These are phyloP conservation scores for Mediolabrus comicus DNA, from an alignment of 108 stramenopile genomes.

Conservation along the genomic window DNA sequence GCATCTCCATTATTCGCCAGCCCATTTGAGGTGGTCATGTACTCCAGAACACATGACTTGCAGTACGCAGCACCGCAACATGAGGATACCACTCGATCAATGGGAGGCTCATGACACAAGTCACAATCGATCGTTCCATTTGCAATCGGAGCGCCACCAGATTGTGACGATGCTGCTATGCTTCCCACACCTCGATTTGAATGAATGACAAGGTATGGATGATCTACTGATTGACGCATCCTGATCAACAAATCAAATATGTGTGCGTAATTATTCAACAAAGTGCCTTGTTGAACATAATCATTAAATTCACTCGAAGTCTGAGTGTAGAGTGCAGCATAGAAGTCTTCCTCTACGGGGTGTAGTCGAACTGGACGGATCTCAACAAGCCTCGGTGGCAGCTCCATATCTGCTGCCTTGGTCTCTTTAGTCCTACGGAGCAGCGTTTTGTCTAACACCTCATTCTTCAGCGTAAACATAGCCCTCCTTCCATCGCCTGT, in stretches of 20 bases:
- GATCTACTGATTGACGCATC: conserved; percentile 97
- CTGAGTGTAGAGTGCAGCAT: conserved; percentile 93
- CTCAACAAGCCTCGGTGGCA: conserved; percentile 89
- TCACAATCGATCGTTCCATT: conserved; percentile 76
- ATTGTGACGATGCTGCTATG: not conserved
- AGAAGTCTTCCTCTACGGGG: conserved; percentile 96
- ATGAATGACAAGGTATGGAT: conserved; percentile 94
- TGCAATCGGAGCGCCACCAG: conserved; percentile 44
- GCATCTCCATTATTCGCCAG: conserved; percentile 21
- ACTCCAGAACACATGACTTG: conserved; percentile 77
- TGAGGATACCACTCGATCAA: conserved; percentile 69
- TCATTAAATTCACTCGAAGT: conserved; percentile 93
- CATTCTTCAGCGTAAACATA: conserved; percentile 85
- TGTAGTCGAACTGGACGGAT: conserved; percentile 84
- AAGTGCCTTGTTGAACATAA: conserved; percentile 89
- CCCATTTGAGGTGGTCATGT: conserved; percentile 61
- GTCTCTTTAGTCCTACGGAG: conserved; percentile 96
- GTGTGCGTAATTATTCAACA: conserved; percentile 99
- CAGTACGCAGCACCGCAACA: conserved; percentile 84
- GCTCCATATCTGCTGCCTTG: conserved; percentile 91
- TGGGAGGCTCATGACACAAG: conserved; percentile 80
- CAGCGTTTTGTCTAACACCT: conserved; percentile 78
- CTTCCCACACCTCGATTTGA: conserved; percentile 36
- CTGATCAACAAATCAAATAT: conserved; percentile 95
- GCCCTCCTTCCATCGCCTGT: conserved; percentile 90